phyloP scores from a whole-genome alignment of 202 grass and related monocot species.

The Panicum virgatum region DNA sequence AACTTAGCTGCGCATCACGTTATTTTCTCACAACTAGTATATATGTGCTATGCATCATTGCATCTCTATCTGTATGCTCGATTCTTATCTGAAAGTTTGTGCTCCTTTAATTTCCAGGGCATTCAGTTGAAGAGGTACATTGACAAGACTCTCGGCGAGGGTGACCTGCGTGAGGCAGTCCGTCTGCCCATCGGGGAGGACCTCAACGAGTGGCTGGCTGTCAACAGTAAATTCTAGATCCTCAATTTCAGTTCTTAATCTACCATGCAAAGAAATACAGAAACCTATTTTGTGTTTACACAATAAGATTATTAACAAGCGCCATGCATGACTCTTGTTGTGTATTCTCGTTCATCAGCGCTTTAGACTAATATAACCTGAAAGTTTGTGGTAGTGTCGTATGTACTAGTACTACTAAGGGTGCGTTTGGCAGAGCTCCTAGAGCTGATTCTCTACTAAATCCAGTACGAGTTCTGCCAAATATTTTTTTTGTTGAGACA shows the following conservation, averaged over 20 bases:
- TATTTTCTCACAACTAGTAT: neutral
- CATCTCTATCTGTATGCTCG: neutral
- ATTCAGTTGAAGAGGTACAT: conserved; percentile 67
- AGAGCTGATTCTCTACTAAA: too few species aligned
- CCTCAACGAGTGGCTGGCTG: conserved; percentile 83
- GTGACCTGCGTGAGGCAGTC: conserved; percentile 76
- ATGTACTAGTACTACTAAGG: too few species aligned
- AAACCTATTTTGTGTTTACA: neutral
- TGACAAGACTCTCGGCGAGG: conserved; percentile 71
- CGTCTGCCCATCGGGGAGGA: conserved; percentile 80
- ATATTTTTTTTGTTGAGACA: too few species aligned
- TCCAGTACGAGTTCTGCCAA: too few species aligned
- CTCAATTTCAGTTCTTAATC: neutral
- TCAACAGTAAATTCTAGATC: conserved; percentile 68
- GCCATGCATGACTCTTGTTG: neutral
- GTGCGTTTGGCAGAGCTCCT: too few species aligned
- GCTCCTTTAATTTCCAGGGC: conserved; percentile 53
- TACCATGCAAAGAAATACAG: neutral
- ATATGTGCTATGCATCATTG: neutral
- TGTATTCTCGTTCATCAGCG: neutral
- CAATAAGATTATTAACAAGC: neutral
- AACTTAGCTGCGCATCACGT: neutral
- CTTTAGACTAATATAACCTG: neutral
- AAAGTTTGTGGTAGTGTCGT: too few species aligned
- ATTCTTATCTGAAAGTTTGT: neutral